These are phyloP conservation scores for Cephalotrichum gorgonifer DNA, from an alignment of 2,329 filamentous ascomycete species.

Conservation along the genomic window DNA sequence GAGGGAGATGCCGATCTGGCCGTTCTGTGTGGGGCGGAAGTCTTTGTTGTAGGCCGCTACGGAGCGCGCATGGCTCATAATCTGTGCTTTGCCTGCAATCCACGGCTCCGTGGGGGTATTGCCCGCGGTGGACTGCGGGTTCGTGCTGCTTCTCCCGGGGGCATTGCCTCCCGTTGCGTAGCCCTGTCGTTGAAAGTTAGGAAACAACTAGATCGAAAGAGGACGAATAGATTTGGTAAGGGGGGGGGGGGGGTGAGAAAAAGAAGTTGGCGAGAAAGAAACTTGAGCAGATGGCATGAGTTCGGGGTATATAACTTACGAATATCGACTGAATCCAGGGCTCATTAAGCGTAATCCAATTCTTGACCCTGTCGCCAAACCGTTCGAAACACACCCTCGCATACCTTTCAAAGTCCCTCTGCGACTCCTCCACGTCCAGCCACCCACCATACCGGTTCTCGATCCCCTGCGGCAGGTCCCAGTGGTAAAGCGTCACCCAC, in stretches of 20 bases:
- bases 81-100: constrained; percentile 23
- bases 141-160: constrained; percentile 18
- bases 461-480: constrained; percentile 51
- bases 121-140: constrained; percentile 14
- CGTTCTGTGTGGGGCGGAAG: constrained; percentile 17
- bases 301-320: constrained; percentile 9
- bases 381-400: constrained; percentile 47
- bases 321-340: constrained; percentile 25
- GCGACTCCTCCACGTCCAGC: constrained; percentile 51
- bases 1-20: constrained; percentile 22
- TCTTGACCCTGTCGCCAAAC: constrained; percentile 46
- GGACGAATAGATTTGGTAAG: no score
- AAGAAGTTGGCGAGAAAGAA: no score
- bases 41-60: constrained; percentile 20
- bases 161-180: constrained; percentile 23
- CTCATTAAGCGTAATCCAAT: constrained; percentile 39
- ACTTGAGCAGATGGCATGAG: neutral
- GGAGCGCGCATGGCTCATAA: constrained; percentile 23
- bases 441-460: constrained; percentile 50
- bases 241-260: no score
- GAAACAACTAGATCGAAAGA: neutral
- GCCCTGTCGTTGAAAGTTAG: constrained; percentile 10
- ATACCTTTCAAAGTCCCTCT: constrained; percentile 48
- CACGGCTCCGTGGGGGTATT: constrained; percentile 25
- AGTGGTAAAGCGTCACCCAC: constrained; percentile 54